Conservation (phyloP, 2,329 filamentous ascomycete genomes). For the Tolypocladium pustulatum region DNA sequence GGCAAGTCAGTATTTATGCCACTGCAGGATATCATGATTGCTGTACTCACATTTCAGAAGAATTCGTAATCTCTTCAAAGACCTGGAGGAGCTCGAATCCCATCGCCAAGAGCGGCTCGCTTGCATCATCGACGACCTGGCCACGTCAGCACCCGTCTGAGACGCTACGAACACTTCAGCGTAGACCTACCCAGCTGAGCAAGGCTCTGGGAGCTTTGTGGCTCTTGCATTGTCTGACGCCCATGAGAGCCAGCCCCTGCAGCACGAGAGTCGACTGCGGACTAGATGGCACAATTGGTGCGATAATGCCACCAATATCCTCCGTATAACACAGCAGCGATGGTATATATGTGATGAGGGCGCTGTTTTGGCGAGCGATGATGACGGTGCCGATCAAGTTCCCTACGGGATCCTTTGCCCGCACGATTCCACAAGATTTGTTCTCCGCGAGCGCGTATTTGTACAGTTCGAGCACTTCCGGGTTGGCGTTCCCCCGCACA, state of each 20-base stretch:
- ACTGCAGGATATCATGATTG: not conserved
- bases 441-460: conserved; percentile 61
- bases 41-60: conserved; percentile 39
- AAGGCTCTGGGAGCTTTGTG: conserved; percentile 64
- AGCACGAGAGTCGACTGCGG: conserved; percentile 58
- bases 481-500: conserved; percentile 62
- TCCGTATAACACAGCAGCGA: conserved; percentile 50
- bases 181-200: conserved; percentile 63
- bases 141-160: conserved; percentile 6
- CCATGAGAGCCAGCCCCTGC: conserved; percentile 71
- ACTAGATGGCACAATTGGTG: conserved; percentile 62
- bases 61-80: conserved; percentile 70
- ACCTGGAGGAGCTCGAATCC: conserved; percentile 70
- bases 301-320: conserved; percentile 64
- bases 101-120: conserved; percentile 66
- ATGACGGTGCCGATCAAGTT: conserved; percentile 71
- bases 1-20: not conserved
- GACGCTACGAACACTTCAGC: too few species aligned
- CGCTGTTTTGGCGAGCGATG: conserved; percentile 61
- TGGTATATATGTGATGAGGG: conserved; percentile 60
- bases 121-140: conserved; percentile 58
- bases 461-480: conserved; percentile 73
- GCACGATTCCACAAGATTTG: conserved; percentile 68
- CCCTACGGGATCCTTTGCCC: conserved; percentile 59
- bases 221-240: conserved; percentile 71